Conservation (phyloP, 2,329 filamentous ascomycete species). For the Fusarium circinatum region DNA sequence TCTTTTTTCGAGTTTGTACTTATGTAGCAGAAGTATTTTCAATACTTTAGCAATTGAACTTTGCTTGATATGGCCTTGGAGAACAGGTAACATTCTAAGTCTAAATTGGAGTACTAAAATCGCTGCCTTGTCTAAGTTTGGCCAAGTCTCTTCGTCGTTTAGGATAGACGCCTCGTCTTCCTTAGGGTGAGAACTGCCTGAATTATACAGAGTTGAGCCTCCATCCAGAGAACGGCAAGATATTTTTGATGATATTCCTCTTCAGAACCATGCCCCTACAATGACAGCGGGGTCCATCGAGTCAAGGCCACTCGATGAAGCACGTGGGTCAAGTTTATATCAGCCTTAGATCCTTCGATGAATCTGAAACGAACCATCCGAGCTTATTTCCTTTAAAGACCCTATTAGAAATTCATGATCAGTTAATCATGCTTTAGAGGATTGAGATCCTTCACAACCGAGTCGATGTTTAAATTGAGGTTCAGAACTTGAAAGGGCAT, state of each 20-base stretch:
- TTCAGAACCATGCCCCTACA: neutral
- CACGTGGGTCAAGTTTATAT: neutral
- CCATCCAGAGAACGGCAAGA: neutral
- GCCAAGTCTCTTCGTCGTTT: neutral
- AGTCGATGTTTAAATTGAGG: neutral
- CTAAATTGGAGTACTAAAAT: neutral
- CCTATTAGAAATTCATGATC: neutral
- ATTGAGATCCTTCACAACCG: neutral
- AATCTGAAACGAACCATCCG: neutral
- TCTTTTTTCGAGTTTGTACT: neutral
- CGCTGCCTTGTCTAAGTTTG: neutral
- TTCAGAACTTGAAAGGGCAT: too few relatives aligned
- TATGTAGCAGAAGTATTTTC: too few relatives aligned
- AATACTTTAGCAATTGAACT: neutral
- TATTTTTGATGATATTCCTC: too few relatives aligned
- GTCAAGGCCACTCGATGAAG: neutral
- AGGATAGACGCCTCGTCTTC: neutral
- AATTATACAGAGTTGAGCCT: too few relatives aligned
- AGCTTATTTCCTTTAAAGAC: neutral
- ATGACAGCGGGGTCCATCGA: neutral
- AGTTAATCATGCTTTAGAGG: neutral
- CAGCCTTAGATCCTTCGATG: neutral
- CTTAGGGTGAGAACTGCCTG: neutral
- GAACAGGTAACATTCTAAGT: neutral
- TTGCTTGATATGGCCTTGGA: neutral